Evolutionary conservation across 202 grass and related monocot genomes (phyloP).

Genomic region (Digitaria exilis): DNA sequence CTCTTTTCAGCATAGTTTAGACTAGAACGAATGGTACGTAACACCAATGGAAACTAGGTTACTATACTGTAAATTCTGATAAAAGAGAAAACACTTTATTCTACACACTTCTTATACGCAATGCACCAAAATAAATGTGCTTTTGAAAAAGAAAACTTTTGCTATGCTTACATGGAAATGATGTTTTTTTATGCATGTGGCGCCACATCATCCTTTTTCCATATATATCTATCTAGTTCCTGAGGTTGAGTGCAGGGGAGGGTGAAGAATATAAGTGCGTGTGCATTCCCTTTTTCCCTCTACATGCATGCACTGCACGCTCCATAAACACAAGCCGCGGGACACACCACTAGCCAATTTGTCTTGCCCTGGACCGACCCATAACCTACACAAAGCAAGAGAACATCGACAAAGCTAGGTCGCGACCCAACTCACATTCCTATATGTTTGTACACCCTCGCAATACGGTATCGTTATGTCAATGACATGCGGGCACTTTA

Average conservation of each 20-base stretch:
- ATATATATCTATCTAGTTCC: not conserved
- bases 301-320: slow-evolving; percentile 39
- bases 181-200: slow-evolving; percentile 2
- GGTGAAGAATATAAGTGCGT: slow-evolving; percentile 10
- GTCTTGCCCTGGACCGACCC: not conserved
- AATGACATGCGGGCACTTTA: not conserved
- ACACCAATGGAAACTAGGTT: not conserved
- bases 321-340: not conserved
- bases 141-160: not conserved
- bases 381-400: not conserved
- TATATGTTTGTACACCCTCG: not conserved
- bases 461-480: not conserved
- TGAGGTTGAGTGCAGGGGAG: slow-evolving; percentile 1
- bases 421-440: not conserved
- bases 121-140: not conserved
- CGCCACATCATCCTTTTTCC: slow-evolving; percentile 21
- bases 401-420: not conserved
- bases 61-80: not conserved
- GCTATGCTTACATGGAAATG: not conserved
- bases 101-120: not conserved
- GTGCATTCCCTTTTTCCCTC: slow-evolving; percentile 6
- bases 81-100: not conserved
- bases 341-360: slow-evolving; percentile 30
- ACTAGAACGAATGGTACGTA: too few relatives aligned
- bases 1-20: not conserved